A percentile compares a stretch with the other conserved stretches of the same genome.
Conservation (phyloP, 2,329 filamentous ascomycete species). For the Pseudogymnoascus sp. region DNA sequence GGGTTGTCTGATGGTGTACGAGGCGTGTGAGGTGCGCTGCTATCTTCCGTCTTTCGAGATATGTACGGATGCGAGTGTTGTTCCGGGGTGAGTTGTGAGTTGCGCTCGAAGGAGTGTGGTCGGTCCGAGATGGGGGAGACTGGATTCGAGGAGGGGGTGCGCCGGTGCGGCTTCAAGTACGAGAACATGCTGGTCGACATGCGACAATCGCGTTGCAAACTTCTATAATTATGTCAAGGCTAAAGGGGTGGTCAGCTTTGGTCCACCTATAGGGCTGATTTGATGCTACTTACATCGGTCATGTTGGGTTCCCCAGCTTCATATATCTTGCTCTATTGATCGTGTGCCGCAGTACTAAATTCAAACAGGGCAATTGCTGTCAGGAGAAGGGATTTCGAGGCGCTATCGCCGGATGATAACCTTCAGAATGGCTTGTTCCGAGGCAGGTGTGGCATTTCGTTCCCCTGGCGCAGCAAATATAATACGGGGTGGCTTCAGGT, state of each 20-base stretch:
- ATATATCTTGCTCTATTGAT: not conserved
- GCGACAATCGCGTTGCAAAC: slow-evolving; percentile 5
- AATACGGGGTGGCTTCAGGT: not conserved
- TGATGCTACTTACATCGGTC: not conserved
- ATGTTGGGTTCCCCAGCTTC: slow-evolving; percentile 3
- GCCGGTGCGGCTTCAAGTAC: slow-evolving; percentile 29
- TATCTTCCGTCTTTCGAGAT: slow-evolving; percentile 20
- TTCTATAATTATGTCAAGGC: not conserved
- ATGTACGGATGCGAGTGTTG: slow-evolving; percentile 24
- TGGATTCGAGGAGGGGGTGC: slow-evolving; percentile 26
- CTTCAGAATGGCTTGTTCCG: slow-evolving; percentile 1
- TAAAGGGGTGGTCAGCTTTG: not conserved
- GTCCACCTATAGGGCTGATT: not conserved
- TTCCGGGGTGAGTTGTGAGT: slow-evolving; percentile 15
- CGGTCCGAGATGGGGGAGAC: slow-evolving; percentile 26
- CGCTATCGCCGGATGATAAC: not conserved
- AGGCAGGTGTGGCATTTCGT: not conserved
- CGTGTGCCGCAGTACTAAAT: not conserved
- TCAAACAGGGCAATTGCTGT: not conserved
- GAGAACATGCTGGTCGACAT: slow-evolving; percentile 26
- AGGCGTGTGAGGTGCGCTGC: not conserved
- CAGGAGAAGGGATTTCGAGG: not conserved
- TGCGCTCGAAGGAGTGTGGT: slow-evolving; percentile 23
- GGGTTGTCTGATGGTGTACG: slow-evolving; percentile 27
- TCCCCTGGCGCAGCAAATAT: not conserved